Percentiles rank a stretch among this genome's conserved stretches.
Evolutionary conservation across 768 basidiomycete genomes (phyloP).

Genomic region (Calocybe cyanea): DNA sequence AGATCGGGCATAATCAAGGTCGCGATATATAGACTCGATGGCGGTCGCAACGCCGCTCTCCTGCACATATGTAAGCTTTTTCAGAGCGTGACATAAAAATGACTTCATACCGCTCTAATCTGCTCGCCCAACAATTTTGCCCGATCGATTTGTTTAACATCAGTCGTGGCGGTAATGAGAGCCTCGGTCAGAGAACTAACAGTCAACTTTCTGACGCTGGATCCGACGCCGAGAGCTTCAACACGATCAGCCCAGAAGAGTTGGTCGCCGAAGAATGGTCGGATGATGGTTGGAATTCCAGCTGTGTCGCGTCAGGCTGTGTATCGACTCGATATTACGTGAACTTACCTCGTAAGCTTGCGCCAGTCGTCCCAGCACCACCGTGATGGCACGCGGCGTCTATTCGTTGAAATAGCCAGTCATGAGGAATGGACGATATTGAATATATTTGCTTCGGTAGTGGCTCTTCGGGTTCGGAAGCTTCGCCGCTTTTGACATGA

Average conservation of each 20-base stretch:
- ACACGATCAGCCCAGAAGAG: slow-evolving; percentile 98
- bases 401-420: slow-evolving; percentile 93
- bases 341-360: slow-evolving; percentile 76
- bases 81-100: not conserved
- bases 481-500: slow-evolving; percentile 57
- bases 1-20: slow-evolving; percentile 90
- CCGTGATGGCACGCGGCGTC: slow-evolving; percentile 99
- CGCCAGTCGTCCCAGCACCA: slow-evolving; percentile 94
- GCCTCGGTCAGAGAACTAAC: slow-evolving; percentile 77
- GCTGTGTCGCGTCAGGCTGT: slow-evolving; percentile 38
- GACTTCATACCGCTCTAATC: slow-evolving; percentile 65
- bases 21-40: slow-evolving; percentile 93
- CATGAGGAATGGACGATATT: slow-evolving; percentile 86
- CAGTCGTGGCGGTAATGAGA: slow-evolving; percentile 76
- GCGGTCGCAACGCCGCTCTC: slow-evolving; percentile 95
- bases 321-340: not conserved
- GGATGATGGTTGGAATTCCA: slow-evolving; percentile 92
- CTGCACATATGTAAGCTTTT: slow-evolving; percentile 33
- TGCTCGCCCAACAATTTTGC: slow-evolving; percentile 83
- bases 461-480: slow-evolving; percentile 61
- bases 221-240: slow-evolving; percentile 92
- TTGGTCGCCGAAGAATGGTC: slow-evolving; percentile 97
- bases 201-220: slow-evolving; percentile 83
- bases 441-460: slow-evolving; percentile 78
- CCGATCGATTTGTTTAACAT: slow-evolving; percentile 83